A percentile compares a stretch with the other conserved stretches of the same genome.
These are phyloP conservation scores for Boletus speciosus DNA, from an alignment of 768 basidiomycete species.

Conservation along the genomic window DNA sequence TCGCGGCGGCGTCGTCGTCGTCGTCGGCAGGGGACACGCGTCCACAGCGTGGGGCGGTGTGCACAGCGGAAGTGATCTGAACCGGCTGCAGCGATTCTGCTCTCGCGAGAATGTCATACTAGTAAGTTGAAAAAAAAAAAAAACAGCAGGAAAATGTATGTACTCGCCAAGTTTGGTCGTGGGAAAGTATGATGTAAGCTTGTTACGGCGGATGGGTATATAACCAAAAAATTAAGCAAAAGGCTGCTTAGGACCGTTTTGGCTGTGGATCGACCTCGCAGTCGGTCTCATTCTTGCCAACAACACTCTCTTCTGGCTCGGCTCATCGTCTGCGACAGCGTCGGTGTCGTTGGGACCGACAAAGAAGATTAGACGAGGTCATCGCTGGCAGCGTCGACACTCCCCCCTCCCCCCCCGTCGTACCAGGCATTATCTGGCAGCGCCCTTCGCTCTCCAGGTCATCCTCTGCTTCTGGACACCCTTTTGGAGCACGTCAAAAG, in stretches of 20 bases:
- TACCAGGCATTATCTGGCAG: slow-evolving; percentile 19
- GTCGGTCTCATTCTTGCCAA: slow-evolving; percentile 43
- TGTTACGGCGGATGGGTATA: slow-evolving; percentile 13
- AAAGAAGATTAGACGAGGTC: slow-evolving; percentile 27
- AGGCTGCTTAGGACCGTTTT: slow-evolving; percentile 27
- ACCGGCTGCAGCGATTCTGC: slow-evolving; percentile 3
- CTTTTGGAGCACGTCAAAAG: slow-evolving; percentile 55
- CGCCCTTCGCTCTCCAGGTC: slow-evolving; percentile 20
- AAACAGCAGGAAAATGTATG: not conserved
- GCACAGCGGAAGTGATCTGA: not conserved
- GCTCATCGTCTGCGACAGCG: slow-evolving; percentile 40
- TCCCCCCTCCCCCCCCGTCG: slow-evolving; percentile 8
- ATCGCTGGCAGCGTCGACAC: slow-evolving; percentile 26
- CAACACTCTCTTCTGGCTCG: slow-evolving; percentile 30
- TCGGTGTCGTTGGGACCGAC: slow-evolving; percentile 41
- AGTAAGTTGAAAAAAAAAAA: not conserved
- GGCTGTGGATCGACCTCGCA: slow-evolving; percentile 46
- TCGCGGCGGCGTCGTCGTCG: not conserved
- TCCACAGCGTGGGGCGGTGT: not conserved
- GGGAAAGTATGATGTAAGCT: slow-evolving; percentile 28
- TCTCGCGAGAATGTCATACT: not conserved
- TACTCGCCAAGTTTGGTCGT: slow-evolving; percentile 14
- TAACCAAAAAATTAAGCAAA: slow-evolving; percentile 22
- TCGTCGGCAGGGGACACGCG: slow-evolving; percentile 15
- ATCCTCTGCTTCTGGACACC: slow-evolving; percentile 23